These are phyloP conservation scores for Boletus sp. DNA, from an alignment of 768 basidiomycete species.

Conservation along the genomic window DNA sequence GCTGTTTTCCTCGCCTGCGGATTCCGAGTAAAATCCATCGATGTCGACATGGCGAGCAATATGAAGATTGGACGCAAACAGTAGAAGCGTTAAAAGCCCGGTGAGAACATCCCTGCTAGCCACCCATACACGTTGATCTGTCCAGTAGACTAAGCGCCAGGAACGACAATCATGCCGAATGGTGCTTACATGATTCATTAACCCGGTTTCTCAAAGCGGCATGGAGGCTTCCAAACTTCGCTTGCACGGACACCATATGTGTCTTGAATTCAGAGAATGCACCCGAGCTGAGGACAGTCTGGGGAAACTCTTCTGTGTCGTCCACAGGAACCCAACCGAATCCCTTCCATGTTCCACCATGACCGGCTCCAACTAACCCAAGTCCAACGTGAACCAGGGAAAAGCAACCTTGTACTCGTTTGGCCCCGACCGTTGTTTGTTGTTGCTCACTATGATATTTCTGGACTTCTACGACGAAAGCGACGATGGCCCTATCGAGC, in stretches of 20 bases:
- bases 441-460: slow-evolving; percentile 42
- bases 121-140: slow-evolving; percentile 31
- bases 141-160: slow-evolving; percentile 4
- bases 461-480: slow-evolving; percentile 72
- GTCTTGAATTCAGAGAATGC: slow-evolving; percentile 54
- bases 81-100: slow-evolving; percentile 57
- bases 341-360: slow-evolving; percentile 77
- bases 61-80: slow-evolving; percentile 66
- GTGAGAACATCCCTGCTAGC: slow-evolving; percentile 52
- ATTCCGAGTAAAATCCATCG: slow-evolving; percentile 62
- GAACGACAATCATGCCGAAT: not conserved
- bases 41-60: slow-evolving; percentile 82
- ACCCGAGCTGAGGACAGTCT: slow-evolving; percentile 48
- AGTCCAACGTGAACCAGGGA: slow-evolving; percentile 63
- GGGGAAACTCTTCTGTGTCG: slow-evolving; percentile 46
- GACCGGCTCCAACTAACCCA: slow-evolving; percentile 79
- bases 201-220: slow-evolving; percentile 21
- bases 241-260: slow-evolving; percentile 49
- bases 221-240: slow-evolving; percentile 40
- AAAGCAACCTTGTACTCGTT: slow-evolving; percentile 63
- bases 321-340: slow-evolving; percentile 74
- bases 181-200: slow-evolving; percentile 26
- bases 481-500: slow-evolving; percentile 65
- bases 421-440: slow-evolving; percentile 31
- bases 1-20: slow-evolving; percentile 40